Conservation (phyloP, 148 eudicot genomes). For the Vaccinium vitisidaea region DNA sequence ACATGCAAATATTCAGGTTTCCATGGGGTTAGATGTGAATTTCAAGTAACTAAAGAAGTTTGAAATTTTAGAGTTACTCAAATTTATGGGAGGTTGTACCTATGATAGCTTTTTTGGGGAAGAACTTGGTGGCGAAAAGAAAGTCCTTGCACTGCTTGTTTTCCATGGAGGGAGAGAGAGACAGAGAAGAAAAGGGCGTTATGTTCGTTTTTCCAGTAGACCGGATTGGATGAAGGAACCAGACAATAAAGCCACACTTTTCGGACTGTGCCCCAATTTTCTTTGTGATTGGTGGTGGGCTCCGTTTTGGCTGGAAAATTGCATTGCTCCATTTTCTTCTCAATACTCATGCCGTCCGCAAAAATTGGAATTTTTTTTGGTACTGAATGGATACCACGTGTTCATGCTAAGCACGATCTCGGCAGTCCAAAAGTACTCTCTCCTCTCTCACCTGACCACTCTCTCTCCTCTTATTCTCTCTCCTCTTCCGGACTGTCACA, state of each 20-base stretch:
- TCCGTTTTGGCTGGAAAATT: neutral
- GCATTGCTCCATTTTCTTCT: neutral
- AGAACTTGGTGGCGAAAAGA: neutral
- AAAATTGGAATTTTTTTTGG: too few relatives aligned
- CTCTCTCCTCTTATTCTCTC: too few relatives aligned
- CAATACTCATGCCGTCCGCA: too few relatives aligned
- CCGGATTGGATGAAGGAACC: neutral
- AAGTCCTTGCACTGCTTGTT: neutral
- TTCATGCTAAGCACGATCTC: too few relatives aligned
- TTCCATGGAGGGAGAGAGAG: conserved; percentile 10
- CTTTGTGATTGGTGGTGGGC: conserved; percentile 1
- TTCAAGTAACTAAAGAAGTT: neutral
- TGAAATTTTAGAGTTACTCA: too few relatives aligned
- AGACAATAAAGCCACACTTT: neutral
- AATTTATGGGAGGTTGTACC: neutral
- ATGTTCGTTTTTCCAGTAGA: neutral
- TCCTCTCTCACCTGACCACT: too few relatives aligned
- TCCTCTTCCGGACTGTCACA: too few relatives aligned
- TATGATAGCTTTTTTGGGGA: neutral
- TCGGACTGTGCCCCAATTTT: neutral
- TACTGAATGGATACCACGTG: too few relatives aligned
- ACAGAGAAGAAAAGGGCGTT: conserved; percentile 6
- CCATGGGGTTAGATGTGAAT: neutral
- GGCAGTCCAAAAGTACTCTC: too few relatives aligned
- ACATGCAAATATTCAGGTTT: neutral